Percentiles rank a stretch among this genome's conserved stretches.
phyloP scores from a whole-genome alignment of 2,329 filamentous ascomycete species.

The Ceratocystis cubensis region DNA sequence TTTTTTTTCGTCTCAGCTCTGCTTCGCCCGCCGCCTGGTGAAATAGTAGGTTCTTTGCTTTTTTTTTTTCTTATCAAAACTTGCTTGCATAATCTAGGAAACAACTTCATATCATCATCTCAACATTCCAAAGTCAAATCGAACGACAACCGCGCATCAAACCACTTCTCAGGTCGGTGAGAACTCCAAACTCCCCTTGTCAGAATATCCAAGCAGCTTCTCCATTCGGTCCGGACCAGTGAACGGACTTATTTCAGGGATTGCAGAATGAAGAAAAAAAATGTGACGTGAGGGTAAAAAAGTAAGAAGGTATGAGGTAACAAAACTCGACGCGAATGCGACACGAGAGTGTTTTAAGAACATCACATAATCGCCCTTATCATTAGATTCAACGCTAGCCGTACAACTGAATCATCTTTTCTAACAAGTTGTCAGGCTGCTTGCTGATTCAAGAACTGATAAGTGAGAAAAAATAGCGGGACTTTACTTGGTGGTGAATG shows the following conservation, averaged over 20 bases:
- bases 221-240: conserved; percentile 7
- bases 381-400: no score
- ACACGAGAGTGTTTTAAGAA: background rate
- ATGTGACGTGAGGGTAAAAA: background rate
- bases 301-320: background rate
- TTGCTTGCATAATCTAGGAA: background rate
- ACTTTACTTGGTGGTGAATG: background rate
- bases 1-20: background rate
- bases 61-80: background rate
- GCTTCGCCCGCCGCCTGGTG: no score
- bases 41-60: background rate
- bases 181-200: background rate
- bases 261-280: background rate
- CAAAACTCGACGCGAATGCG: background rate
- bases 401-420: no score
- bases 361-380: background rate
- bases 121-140: background rate
- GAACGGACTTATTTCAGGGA: conserved; percentile 8
- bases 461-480: background rate
- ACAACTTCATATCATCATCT: background rate
- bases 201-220: background rate
- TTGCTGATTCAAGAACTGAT: background rate
- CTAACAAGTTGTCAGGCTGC: background rate
- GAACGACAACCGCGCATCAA: background rate
- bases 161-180: background rate